phyloP scores from a whole-genome alignment of 225 moss, liverwort and hornwort species.

The Pleurozium schreberi region DNA sequence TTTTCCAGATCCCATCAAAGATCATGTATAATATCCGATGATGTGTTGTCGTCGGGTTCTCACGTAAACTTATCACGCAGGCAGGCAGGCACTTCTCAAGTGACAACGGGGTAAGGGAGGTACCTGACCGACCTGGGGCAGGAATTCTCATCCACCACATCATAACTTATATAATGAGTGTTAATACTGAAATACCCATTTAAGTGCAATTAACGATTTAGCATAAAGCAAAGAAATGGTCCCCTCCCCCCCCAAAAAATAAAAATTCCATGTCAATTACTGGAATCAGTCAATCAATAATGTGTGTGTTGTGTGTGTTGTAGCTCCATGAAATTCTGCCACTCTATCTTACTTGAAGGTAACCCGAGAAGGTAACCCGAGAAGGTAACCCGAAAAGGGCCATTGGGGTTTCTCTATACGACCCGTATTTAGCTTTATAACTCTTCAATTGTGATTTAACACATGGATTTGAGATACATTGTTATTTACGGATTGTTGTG shows the following conservation, averaged over 20 bases:
- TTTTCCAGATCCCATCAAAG: not conserved
- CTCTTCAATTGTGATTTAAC: no score
- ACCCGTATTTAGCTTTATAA: no score
- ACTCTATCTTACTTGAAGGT: no score
- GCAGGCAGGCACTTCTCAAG: not conserved
- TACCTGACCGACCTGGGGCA: not conserved
- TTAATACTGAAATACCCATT: not conserved
- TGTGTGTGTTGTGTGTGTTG: not conserved
- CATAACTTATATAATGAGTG: not conserved
- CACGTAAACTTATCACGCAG: not conserved
- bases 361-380: no score
- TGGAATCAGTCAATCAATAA: not conserved
- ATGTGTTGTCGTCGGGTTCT: not conserved
- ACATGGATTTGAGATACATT: no score
- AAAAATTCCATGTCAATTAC: not conserved
- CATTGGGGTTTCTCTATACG: no score
- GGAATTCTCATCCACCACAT: not conserved
- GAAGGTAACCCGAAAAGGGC: no score
- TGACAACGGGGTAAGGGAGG: not conserved
- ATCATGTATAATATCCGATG: not conserved
- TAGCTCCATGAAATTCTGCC: no score
- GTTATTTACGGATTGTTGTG: no score
- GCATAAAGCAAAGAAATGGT: not conserved
- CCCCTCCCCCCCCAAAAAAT: no score
- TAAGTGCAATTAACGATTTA: not conserved